A percentile compares a stretch with the other conserved stretches of the same genome.
Evolutionary conservation across 139 green algal species (phyloP).

Genomic region (Chlorella sp.): DNA sequence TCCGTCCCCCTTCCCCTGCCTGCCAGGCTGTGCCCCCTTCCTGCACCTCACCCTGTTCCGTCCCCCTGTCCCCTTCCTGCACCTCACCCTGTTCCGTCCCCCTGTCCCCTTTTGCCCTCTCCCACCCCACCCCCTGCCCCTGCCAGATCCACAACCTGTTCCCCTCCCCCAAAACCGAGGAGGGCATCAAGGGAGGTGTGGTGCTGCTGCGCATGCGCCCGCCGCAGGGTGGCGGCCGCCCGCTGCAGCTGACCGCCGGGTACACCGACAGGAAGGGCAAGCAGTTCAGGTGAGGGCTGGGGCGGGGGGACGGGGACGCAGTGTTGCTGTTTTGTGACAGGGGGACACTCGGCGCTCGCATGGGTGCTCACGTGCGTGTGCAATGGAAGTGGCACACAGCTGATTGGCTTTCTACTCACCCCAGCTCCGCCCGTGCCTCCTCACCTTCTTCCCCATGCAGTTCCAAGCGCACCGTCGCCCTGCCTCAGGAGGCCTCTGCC

Average conservation of each 20-base stretch:
- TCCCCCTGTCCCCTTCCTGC: too few species aligned
- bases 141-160: constrained; percentile 46
- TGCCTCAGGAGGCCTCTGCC: background rate
- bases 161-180: constrained; percentile 44
- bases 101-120: background rate
- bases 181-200: constrained; percentile 51
- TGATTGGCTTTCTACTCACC: background rate
- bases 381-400: too few species aligned
- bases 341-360: too few species aligned
- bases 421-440: background rate
- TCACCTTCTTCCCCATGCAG: background rate
- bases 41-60: too few species aligned
- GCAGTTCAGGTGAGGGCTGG: constrained; percentile 4
- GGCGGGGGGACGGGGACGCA: too few species aligned
- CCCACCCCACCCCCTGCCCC: too few species aligned
- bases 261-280: constrained; percentile 37
- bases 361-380: too few species aligned
- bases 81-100: too few species aligned
- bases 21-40: too few species aligned
- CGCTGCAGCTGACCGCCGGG: constrained; percentile 28
- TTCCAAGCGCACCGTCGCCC: constrained; percentile 6
- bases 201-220: constrained; percentile 42
- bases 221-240: background rate
- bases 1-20: background rate
- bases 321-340: too few species aligned